A percentile compares a stretch with the other conserved stretches of the same genome.
Evolutionary conservation across 1,284 basidiomycete species (phyloP).

Genomic region (Cerrena zonata): DNA sequence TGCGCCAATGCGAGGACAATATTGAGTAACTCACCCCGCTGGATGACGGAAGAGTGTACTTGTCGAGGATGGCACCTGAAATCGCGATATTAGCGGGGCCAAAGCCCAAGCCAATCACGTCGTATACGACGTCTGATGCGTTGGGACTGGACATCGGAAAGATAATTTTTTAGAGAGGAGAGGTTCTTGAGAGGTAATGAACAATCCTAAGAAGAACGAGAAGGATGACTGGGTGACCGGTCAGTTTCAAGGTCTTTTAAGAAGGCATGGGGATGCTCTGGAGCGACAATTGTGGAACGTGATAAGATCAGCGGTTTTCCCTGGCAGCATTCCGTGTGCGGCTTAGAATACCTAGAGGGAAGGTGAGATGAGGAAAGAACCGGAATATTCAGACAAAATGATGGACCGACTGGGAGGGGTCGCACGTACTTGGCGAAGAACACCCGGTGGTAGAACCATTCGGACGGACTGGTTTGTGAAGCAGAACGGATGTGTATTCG

Average conservation of each 20-base stretch:
- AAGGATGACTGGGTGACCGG: background rate
- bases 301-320: conserved; percentile 3
- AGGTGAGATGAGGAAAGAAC: background rate
- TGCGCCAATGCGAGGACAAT: background rate
- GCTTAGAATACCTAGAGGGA: background rate
- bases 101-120: conserved; percentile 52
- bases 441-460: conserved; percentile 1
- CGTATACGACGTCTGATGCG: conserved; percentile 29
- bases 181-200: background rate
- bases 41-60: conserved; percentile 15
- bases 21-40: conserved; percentile 9
- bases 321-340: background rate
- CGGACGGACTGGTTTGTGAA: too few species aligned
- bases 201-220: background rate
- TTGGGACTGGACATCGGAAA: background rate
- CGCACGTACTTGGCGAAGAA: background rate
- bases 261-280: conserved; percentile 1
- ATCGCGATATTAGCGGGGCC: conserved; percentile 56
- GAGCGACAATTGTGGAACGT: background rate
- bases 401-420: background rate
- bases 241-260: conserved; percentile 1
- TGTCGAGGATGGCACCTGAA: conserved; percentile 49
- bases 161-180: conserved; percentile 9
- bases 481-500: too few species aligned
- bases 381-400: background rate